phyloP scores from a whole-genome alignment of 768 basidiomycete species.

The Lepiota venenata region DNA sequence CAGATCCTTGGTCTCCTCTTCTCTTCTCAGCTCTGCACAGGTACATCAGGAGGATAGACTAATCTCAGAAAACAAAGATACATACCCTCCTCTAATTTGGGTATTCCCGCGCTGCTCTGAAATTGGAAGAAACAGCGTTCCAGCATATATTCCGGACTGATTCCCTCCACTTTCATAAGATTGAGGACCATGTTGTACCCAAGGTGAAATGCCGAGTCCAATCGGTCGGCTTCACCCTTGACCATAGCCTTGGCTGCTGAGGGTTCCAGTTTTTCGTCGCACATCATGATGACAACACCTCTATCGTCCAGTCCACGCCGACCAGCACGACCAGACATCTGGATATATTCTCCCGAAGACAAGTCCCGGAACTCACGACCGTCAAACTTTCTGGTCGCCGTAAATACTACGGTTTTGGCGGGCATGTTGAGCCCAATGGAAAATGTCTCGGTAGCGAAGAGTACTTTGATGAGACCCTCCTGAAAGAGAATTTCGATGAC shows the following conservation, averaged over 20 bases:
- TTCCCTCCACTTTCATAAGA: constrained; percentile 96
- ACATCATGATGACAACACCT: constrained; percentile 99
- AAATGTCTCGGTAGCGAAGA: constrained; percentile 99
- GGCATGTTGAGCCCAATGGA: constrained; percentile 99
- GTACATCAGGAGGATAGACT: neutral
- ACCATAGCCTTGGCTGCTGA: constrained; percentile 92
- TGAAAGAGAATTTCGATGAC: constrained; percentile 99
- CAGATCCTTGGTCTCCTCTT: constrained; percentile 61
- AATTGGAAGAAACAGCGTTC: constrained; percentile 98
- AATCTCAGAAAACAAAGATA: constrained; percentile 5
- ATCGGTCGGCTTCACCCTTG: constrained; percentile 93
- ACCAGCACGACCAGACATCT: constrained; percentile 98
- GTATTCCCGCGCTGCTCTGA: constrained; percentile 92
- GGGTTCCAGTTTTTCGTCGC: constrained; percentile 96
- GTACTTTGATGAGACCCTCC: constrained; percentile 94
- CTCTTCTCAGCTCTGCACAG: constrained; percentile 62
- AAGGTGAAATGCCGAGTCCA: constrained; percentile 97
- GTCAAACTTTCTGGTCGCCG: constrained; percentile 92
- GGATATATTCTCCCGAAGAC: constrained; percentile 96
- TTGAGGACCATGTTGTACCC: constrained; percentile 99
- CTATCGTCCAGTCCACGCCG: constrained; percentile 95
- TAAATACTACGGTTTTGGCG: constrained; percentile 99
- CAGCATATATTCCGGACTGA: constrained; percentile 98
- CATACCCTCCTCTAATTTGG: constrained; percentile 78
- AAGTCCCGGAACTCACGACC: constrained; percentile 92